These are phyloP conservation scores for Pseudogymnoascus sp. DNA, from an alignment of 2,329 filamentous ascomycete genomes.

Conservation along the genomic window DNA sequence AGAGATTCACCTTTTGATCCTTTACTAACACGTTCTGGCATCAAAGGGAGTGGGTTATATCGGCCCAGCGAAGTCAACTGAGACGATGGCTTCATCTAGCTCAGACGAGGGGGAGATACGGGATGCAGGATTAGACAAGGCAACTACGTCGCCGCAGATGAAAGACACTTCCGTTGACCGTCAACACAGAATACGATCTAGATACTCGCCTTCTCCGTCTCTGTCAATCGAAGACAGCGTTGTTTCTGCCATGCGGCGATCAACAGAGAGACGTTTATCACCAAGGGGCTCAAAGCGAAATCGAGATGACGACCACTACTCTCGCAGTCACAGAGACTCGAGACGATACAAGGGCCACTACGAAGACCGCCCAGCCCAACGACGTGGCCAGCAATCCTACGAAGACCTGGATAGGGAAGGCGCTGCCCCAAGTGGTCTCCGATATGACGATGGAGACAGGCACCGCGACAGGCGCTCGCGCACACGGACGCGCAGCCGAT, in stretches of 20 bases:
- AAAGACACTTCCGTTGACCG: slow-evolving; percentile 85
- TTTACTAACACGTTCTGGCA: slow-evolving; percentile 31
- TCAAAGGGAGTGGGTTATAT: slow-evolving; percentile 28
- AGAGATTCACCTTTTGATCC: slow-evolving; percentile 28
- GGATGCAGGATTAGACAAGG: slow-evolving; percentile 71
- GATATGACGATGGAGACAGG: slow-evolving; percentile 44
- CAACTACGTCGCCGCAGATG: slow-evolving; percentile 76
- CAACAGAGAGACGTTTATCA: slow-evolving; percentile 46
- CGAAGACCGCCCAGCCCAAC: slow-evolving; percentile 45
- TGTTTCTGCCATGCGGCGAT: slow-evolving; percentile 36
- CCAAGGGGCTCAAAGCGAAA: slow-evolving; percentile 61
- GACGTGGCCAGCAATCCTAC: slow-evolving; percentile 44
- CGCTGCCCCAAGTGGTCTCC: slow-evolving; percentile 26
- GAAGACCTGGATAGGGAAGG: slow-evolving; percentile 46
- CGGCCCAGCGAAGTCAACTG: slow-evolving; percentile 20
- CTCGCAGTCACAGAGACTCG: slow-evolving; percentile 43
- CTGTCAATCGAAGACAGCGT: slow-evolving; percentile 35
- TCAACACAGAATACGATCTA: slow-evolving; percentile 66
- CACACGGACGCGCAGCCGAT: slow-evolving; percentile 45
- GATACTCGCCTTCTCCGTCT: slow-evolving; percentile 29
- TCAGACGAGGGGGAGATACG: slow-evolving; percentile 84
- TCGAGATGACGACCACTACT: slow-evolving; percentile 53
- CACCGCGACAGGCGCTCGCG: slow-evolving; percentile 47
- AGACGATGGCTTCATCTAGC: slow-evolving; percentile 49
- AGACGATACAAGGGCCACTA: slow-evolving; percentile 55